A percentile compares a stretch with the other conserved stretches of the same genome.
These are phyloP conservation scores for Chlorella sorokiniana DNA, from an alignment of 139 green algal genomes.

Conservation along the genomic window DNA sequence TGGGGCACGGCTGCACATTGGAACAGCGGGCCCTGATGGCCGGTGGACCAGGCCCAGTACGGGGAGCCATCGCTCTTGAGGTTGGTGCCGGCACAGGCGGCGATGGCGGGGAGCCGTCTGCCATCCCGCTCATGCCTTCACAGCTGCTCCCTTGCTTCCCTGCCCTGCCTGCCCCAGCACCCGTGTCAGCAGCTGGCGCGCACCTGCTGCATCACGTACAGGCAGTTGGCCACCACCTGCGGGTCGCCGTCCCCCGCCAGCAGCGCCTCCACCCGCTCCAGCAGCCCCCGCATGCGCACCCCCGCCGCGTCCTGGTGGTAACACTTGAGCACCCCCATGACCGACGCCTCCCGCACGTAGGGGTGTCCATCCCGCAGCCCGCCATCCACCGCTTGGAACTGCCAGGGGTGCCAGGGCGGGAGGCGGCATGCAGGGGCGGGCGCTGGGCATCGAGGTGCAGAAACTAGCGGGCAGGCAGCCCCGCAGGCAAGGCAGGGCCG, in stretches of 20 bases:
- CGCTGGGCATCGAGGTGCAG: too few species aligned
- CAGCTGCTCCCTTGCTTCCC: background rate
- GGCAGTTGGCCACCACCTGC: constrained; percentile 90
- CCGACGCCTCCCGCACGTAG: constrained; percentile 89
- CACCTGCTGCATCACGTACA: constrained; percentile 77
- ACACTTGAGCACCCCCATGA: constrained; percentile 93
- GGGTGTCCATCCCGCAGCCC: constrained; percentile 80
- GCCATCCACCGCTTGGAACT: constrained; percentile 38
- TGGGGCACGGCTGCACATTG: background rate
- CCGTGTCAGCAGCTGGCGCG: background rate
- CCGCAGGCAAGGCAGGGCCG: too few species aligned
- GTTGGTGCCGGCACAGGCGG: too few species aligned
- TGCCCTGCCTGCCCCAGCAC: background rate
- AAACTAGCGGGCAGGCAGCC: too few species aligned
- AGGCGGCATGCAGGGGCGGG: background rate
- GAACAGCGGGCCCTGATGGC: too few species aligned
- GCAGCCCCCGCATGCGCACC: constrained; percentile 46
- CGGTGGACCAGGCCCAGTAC: too few species aligned
- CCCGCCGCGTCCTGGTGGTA: constrained; percentile 68
- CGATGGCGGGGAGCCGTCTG: too few species aligned
- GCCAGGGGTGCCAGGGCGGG: background rate
- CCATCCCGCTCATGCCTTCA: too few species aligned
- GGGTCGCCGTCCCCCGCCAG: constrained; percentile 75
- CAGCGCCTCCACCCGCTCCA: constrained; percentile 71
- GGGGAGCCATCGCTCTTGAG: too few species aligned